phyloP scores from a whole-genome alignment of 768 basidiomycete genomes.

The Pleurotus cornucopiae region DNA sequence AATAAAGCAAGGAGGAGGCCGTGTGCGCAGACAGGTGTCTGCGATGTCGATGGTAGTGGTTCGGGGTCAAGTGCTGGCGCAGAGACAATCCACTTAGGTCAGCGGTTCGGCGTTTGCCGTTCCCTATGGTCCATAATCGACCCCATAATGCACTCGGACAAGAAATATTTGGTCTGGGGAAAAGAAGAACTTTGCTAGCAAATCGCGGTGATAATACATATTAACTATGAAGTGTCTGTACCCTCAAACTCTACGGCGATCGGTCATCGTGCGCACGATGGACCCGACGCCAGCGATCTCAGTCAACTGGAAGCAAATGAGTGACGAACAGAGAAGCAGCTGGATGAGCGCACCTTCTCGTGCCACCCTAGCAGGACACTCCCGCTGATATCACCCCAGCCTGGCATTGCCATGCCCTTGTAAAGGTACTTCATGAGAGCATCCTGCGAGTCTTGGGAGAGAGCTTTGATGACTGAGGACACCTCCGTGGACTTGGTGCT shows the following conservation, averaged over 20 bases:
- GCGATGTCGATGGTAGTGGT: constrained; percentile 7
- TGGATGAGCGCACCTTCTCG: constrained; percentile 71
- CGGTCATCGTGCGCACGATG: constrained; percentile 81
- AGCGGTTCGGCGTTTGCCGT: background rate
- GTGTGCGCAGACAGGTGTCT: constrained; percentile 4
- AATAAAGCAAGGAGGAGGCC: background rate
- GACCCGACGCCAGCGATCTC: constrained; percentile 93
- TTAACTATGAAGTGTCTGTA: background rate
- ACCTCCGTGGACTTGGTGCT: constrained; percentile 91
- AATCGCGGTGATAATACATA: background rate
- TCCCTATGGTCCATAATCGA: background rate
- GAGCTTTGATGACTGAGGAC: constrained; percentile 61
- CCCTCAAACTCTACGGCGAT: constrained; percentile 45
- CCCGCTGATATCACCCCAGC: constrained; percentile 56
- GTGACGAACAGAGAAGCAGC: background rate
- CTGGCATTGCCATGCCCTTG: constrained; percentile 85
- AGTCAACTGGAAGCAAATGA: constrained; percentile 56
- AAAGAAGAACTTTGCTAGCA: background rate
- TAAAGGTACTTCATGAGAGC: constrained; percentile 97
- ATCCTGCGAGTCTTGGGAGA: constrained; percentile 77
- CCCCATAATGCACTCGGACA: background rate
- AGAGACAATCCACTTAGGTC: too few species aligned
- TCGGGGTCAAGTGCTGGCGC: background rate
- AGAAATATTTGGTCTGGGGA: background rate
- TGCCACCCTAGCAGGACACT: constrained; percentile 85